Base-by-base conservation (phyloP, 208 protist species). In the Herpetomonas samuelpessoai region DNA sequence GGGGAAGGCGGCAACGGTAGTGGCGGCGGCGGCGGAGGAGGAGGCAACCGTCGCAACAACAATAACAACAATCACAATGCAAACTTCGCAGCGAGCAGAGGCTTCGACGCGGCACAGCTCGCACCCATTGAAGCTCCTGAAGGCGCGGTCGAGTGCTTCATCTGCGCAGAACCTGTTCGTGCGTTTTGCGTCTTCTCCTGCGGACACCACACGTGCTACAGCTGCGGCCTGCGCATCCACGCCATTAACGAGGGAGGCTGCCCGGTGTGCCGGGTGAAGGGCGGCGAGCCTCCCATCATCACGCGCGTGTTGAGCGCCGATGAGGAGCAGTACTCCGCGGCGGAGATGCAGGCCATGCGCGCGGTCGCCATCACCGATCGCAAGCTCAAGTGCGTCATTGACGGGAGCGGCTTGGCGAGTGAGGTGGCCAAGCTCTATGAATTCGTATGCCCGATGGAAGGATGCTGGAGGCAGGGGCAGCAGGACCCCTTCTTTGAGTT, bases 141-240 rank as follows among this genome's bases (percentile, higher is more conserved):
- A 6, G 70, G 69, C 2, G 50, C 76, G 1, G 30, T 96, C 1
- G 86, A 92, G n/a, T 96, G 90, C 62, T 55, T 93, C 27, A 84
- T 96, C 39, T 96, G 90, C 57, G 76, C 81, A 2, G 76, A 80
- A 47, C 57, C 72, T 2, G 91, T 83, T 41, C 71, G 76, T 0
- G 86, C 85, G 14, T 25, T 96, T 6, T 86, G 74, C 28, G 76
- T 92, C 10, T 96, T 96, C 25, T 18, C 52, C 21, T 96, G 90
- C 61, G 90, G 90, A 0, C 90, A 96, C 63, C 80, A 57, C 54
- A 76, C 76, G 9, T 96, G 90, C 71, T 93, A 93, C 75, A 63
- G 70, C 53, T 96, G 90, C 54, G 90, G 85, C 0, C 63, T 96
- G 31, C 83, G 83, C 51, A 92, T 96, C 47, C 86, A 92, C 59